Evolutionary conservation across 768 basidiomycete species (phyloP).

Genomic region (Russula virescens): DNA sequence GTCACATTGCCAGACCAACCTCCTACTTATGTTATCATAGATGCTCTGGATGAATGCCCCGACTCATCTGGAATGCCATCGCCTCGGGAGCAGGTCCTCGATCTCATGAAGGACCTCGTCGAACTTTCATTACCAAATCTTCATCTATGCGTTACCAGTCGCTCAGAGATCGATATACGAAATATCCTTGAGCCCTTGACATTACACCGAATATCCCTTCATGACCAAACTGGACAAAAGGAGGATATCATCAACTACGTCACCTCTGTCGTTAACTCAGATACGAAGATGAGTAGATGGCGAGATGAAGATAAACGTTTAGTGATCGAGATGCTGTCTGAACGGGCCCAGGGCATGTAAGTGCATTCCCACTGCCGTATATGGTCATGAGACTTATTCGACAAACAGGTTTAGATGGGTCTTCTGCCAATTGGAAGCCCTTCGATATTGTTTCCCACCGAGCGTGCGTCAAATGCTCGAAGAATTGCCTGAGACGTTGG

Average conservation of each 20-base stretch:
- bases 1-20: background rate
- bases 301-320: background rate
- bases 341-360: background rate
- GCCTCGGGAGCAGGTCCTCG: background rate
- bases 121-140: background rate
- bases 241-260: background rate
- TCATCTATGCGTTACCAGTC: background rate
- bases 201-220: background rate
- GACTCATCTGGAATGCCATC: background rate
- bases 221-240: conserved; percentile 1
- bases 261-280: background rate
- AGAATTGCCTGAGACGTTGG: background rate
- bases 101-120: background rate
- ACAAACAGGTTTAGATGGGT: background rate
- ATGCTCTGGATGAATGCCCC: background rate
- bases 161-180: background rate
- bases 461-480: background rate
- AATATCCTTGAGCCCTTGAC: background rate
- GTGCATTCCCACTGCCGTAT: background rate
- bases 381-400: background rate
- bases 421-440: background rate
- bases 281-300: background rate
- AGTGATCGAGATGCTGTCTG: background rate
- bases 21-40: background rate
- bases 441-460: background rate